phyloP scores from a whole-genome alignment of 2,329 filamentous ascomycete species.

The Aquanectria penicillioides region DNA sequence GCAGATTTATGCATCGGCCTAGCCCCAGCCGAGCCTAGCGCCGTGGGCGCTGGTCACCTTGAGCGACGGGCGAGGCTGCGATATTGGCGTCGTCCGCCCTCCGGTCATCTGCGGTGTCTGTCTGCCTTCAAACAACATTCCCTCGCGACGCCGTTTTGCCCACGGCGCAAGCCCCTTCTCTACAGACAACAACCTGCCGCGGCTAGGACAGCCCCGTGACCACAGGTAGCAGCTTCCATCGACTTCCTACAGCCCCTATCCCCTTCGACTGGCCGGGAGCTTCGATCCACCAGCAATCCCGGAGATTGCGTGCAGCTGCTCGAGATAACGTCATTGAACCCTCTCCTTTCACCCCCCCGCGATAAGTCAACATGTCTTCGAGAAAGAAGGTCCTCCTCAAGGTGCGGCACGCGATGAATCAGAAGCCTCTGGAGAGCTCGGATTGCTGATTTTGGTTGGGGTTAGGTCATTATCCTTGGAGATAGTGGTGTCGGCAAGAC shows the following conservation, averaged over 20 bases:
- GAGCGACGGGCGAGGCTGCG: conserved; percentile 43
- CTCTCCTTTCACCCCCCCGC: conserved; percentile 26
- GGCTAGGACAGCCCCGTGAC: not conserved
- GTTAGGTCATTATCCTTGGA: conserved; percentile 95
- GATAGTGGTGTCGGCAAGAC: conserved; percentile 99
- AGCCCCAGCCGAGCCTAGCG: conserved; percentile 32
- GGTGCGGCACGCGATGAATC: conserved; percentile 58
- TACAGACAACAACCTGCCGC: not conserved
- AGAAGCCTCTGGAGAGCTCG: not conserved
- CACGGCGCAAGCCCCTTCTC: conserved; percentile 3
- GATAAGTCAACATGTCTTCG: conserved; percentile 70
- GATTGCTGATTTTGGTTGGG: conserved; percentile 28
- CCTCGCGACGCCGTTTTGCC: conserved; percentile 10
- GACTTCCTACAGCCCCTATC: not conserved
- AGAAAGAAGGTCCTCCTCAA: conserved; percentile 92
- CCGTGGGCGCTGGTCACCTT: conserved; percentile 29
- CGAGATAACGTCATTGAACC: conserved; percentile 46
- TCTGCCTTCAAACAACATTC: conserved; percentile 37
- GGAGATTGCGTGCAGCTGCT: conserved; percentile 32
- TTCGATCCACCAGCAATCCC: conserved; percentile 11
- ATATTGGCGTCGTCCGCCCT: conserved; percentile 36
- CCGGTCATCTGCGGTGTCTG: conserved; percentile 34
- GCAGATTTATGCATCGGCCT: conserved; percentile 42
- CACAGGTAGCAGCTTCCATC: conserved; percentile 2
- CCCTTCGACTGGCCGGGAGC: conserved; percentile 14